A percentile compares a stretch with the other conserved stretches of the same genome.
Conservation (phyloP, 2,329 filamentous ascomycete genomes). For the Uncinocarpus reesii region DNA sequence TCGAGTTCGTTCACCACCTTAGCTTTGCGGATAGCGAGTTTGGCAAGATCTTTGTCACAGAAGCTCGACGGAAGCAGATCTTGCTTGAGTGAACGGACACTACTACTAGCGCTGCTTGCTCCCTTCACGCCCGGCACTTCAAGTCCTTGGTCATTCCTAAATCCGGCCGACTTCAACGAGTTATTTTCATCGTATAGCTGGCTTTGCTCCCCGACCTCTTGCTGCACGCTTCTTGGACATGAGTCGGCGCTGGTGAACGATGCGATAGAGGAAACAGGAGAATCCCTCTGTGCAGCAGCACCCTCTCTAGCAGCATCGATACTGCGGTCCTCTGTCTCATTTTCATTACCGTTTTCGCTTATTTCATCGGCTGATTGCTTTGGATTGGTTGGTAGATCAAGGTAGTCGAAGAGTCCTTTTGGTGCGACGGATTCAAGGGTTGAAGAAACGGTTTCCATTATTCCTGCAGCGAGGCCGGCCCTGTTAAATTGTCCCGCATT, state of each 20-base stretch:
- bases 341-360: not conserved
- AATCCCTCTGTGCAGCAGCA: not conserved
- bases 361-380: not conserved
- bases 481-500: slow-evolving; percentile 11
- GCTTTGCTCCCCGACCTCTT: not conserved
- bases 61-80: not conserved
- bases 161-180: not conserved
- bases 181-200: not conserved
- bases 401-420: slow-evolving; percentile 2
- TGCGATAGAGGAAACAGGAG: not conserved
- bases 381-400: not conserved
- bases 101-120: slow-evolving; percentile 4
- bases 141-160: not conserved
- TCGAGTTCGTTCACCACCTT: slow-evolving; percentile 12
- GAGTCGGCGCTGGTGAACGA: slow-evolving; percentile 8
- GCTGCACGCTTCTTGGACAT: not conserved
- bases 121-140: not conserved
- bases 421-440: slow-evolving; percentile 5
- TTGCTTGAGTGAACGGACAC: slow-evolving; percentile 4
- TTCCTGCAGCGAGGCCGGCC: slow-evolving; percentile 5
- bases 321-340: not conserved
- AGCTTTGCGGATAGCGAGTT: slow-evolving; percentile 9
- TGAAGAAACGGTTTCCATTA: slow-evolving; percentile 1
- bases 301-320: not conserved
- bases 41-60: slow-evolving; percentile 11